Evolutionary conservation across 352 stramenopile species (phyloP), one percentile per base, ranked within the genome.

Genomic region (Phytophthora parvispora): DNA sequence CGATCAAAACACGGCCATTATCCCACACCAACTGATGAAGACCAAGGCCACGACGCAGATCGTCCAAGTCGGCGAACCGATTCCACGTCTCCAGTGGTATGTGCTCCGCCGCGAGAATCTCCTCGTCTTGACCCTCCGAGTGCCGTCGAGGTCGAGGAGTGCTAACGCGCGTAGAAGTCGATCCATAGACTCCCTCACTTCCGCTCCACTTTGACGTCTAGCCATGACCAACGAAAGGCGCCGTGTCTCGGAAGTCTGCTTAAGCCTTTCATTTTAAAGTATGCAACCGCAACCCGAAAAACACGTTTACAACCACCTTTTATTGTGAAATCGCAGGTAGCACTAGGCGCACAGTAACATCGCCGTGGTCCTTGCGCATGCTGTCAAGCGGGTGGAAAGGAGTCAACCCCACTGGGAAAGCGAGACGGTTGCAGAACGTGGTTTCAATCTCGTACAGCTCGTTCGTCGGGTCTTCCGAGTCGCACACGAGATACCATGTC

Each of bases 401-500:
- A 18, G 83, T 90, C 2, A 89, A 69, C 6, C 78, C 81, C 8
- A 92, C 52, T 1, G 79, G 64, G 38, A 93, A 92, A 24, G 84
- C 84, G 18, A 94, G 64, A 6, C 85, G 78, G 47, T 85, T 94
- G 38, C 62, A 51, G 55, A 90, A 95, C 18, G 79, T 88, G 2
- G 84, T 86, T 50, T 88, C 66, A 5, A 93, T 31, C 38, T 81
- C 70, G 60, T 79, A 81, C 28, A 90, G 65, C 55, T 92, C 85
- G 24, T 59, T 70, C 7, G 79, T 91, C 50, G 87, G 87, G 65
- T 95, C 87, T 48, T 80, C 62, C 0, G 82, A 75, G 49, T 93
- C 86, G 47, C 87, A 95, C 28, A 95, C 59, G 10, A 90, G 69
- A 69, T 95, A 93, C 80, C 79, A 85, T 16, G 86, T 95, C 52